A percentile compares a stretch with the other conserved stretches of the same genome.
phyloP scores from a whole-genome alignment of 2,329 filamentous ascomycete genomes.

The Emergomyces pasteurianus region DNA sequence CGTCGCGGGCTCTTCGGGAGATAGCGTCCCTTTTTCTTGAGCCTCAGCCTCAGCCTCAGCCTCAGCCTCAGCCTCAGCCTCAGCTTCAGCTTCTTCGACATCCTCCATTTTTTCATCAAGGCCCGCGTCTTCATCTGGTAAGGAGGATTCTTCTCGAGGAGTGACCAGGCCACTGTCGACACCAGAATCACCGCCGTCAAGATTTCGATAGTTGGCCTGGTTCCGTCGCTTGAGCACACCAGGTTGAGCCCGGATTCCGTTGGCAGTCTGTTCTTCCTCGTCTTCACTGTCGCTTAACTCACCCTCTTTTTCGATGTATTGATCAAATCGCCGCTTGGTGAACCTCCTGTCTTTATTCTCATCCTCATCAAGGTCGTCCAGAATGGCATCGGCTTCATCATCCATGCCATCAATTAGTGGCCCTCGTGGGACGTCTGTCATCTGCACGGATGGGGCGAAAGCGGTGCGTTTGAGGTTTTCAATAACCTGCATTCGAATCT shows the following conservation, averaged over 20 bases:
- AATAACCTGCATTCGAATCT: slow-evolving; percentile 53
- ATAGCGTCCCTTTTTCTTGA: slow-evolving; percentile 19
- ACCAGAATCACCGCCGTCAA: slow-evolving; percentile 43
- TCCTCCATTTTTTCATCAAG: slow-evolving; percentile 32
- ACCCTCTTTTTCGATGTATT: slow-evolving; percentile 60
- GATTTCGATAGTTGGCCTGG: slow-evolving; percentile 50
- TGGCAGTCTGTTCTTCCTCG: slow-evolving; percentile 58
- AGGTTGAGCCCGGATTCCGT: slow-evolving; percentile 55
- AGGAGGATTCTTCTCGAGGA: slow-evolving; percentile 31
- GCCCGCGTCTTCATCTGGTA: slow-evolving; percentile 34
- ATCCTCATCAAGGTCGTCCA: slow-evolving; percentile 68
- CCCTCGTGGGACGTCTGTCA: slow-evolving; percentile 50
- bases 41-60: slow-evolving; percentile 18
- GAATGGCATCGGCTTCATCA: slow-evolving; percentile 52
- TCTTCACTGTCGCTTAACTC: slow-evolving; percentile 85
- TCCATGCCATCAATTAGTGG: slow-evolving; percentile 45
- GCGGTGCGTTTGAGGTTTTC: slow-evolving; percentile 55
- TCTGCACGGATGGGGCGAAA: slow-evolving; percentile 51
- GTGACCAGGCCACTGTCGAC: slow-evolving; percentile 41
- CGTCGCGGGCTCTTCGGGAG: slow-evolving; percentile 19
- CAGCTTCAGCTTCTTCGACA: slow-evolving; percentile 16
- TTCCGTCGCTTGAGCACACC: slow-evolving; percentile 40
- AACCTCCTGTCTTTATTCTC: slow-evolving; percentile 72
- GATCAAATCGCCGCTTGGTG: slow-evolving; percentile 73
- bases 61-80: slow-evolving; percentile 9